Evolutionary conservation across 129 eudicot species (phyloP), one percentile per base, ranked within the genome.

Genomic region (Artemisia argyi): DNA sequence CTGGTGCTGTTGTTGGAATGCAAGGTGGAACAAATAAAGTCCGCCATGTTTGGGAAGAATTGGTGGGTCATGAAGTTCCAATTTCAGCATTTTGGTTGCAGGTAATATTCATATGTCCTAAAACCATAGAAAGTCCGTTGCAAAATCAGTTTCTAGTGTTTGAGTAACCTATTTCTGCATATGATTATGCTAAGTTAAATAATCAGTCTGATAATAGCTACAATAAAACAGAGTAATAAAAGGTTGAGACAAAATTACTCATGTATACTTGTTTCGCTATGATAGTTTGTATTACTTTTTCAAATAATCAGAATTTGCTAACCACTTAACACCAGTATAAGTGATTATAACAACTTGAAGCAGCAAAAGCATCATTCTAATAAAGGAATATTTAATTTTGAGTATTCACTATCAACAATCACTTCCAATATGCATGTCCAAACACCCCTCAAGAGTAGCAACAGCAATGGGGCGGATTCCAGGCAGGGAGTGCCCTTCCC

Each of bases 1-100:
- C 99, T 15, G 99, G 99, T 66, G 97, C 96, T 9, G 85, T 95
- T 54, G 99, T 95, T 74, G 99, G 99, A 53, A 88, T 95, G 97
- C 99, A 95, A 87, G 99, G 99, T 39, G 99, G 99, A 71, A 95
- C 97, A 52, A 83, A 91, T 79, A 56, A 66, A 24, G 99, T 95
- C 46, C 88, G 91, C 8, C 54, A 42, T 75, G 84, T 85, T 70
- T 95, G 94, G 96, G 91, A 88, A 2, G 61, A 83, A 51, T 78
- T 95, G 54, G 78, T 69, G 49, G 76, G 66, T 68, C 77, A 79
- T 58, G 88, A 90, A 61, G 90, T 92, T 50, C 99, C 99, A 35
- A 75, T 94, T 66, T 88, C 99, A 66, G 89, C 97, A 80, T 91
- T 95, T 65, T 95, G 99, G 99, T 83, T 95, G 86, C 99, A 95